Evolutionary conservation across 257 asterid genomes (phyloP), one percentile per base, ranked within the genome.

Genomic region (Ligustrum vulgare): DNA sequence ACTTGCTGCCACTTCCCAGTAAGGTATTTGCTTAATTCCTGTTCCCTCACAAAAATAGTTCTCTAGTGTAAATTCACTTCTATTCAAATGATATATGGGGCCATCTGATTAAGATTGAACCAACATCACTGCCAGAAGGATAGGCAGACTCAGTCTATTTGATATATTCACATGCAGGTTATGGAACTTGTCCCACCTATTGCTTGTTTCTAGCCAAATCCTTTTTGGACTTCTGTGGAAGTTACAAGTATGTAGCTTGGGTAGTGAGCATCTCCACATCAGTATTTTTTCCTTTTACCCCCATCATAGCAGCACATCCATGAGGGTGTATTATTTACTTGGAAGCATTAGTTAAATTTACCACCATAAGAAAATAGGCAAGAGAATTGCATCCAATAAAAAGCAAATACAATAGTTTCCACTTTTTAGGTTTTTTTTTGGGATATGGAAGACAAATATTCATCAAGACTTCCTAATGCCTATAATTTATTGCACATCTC

Each of bases 361-460:
- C 45, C 45, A 39, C 13, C 56, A 47, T 9, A 15, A 11, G 56
- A 4, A 39, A 39, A 39, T 39, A 9, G 10, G 28, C 23, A 54
- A 54, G 63, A n/a, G 11, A 54, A n/a, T 20, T n/a, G 8, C 62
- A 51, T 51, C 62, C n/a, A 13, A 39, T 13, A 39, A 0, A 39
- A 39, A 39, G 13, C 13, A 39, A 39, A 39, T 9, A 39, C 36
- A 34, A 34, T 34, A 34, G 5, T 34, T 34, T 49, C 22, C 15
- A 41, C 49, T 34, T 34, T 0, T 3, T 1, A 8, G 1, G 0
- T 2, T 4, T 4, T 41, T 41, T 41, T 49, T n/a, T n/a, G n/a
- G 5, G 33, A 41, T 60, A 73, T 49, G 73, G 77, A 47, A 67
- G 72, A 65, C 37, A 41, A 58, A 28, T 10, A 28, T 2, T 23